These are phyloP conservation scores for Colletotrichum euphorbiae DNA, from an alignment of 2,329 filamentous ascomycete genomes.

Conservation along the genomic window DNA sequence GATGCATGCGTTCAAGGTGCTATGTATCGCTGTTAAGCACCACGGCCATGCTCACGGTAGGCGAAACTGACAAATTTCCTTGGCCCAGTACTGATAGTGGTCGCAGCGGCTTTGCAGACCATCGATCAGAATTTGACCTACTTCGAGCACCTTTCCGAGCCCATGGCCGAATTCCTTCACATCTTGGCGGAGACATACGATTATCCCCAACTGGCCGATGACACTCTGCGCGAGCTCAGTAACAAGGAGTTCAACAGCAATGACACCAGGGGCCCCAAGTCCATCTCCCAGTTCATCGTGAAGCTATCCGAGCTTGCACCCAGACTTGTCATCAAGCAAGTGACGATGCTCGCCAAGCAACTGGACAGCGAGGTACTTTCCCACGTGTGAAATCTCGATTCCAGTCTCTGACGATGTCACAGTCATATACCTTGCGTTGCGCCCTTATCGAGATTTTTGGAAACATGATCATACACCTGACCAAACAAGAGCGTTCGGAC, in stretches of 20 bases:
- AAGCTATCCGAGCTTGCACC: conserved; percentile 94
- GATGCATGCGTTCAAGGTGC: conserved; percentile 97
- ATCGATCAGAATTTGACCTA: conserved; percentile 98
- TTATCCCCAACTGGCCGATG: conserved; percentile 93
- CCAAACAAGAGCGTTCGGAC: conserved; percentile 88
- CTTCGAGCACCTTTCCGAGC: conserved; percentile 98
- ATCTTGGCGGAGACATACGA: conserved; percentile 98
- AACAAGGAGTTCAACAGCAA: conserved; percentile 99
- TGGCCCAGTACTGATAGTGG: conserved; percentile 45
- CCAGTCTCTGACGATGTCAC: not conserved
- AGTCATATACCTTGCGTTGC: conserved; percentile 93
- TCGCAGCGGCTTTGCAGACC: conserved; percentile 88
- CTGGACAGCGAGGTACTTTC: conserved; percentile 85
- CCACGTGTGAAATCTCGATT: too few species aligned
- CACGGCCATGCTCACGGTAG: conserved; percentile 95
- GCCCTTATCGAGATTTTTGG: conserved; percentile 97
- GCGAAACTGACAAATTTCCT: conserved; percentile 39
- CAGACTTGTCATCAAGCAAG: conserved; percentile 94
- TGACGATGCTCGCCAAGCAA: conserved; percentile 94
- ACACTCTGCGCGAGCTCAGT: conserved; percentile 92
- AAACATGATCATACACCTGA: conserved; percentile 91
- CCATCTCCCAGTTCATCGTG: conserved; percentile 91
- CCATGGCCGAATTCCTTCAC: conserved; percentile 98
- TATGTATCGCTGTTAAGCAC: conserved; percentile 97
- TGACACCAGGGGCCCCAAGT: conserved; percentile 94